phyloP scores from a whole-genome alignment of 1,139 yeast species.

The Arxiozyma bovina region DNA sequence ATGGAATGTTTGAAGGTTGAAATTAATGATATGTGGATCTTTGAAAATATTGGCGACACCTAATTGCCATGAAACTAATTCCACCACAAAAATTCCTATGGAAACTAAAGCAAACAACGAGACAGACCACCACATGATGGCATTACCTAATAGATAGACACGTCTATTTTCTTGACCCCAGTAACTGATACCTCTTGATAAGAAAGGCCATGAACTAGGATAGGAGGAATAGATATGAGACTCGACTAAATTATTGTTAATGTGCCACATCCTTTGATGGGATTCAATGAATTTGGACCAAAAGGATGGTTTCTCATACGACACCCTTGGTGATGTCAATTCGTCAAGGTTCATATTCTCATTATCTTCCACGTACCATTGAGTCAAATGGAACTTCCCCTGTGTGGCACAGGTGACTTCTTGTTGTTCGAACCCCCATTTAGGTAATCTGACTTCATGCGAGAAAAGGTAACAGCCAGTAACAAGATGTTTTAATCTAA shows the following conservation, averaged over 20 bases:
- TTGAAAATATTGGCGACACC: constrained; percentile 40
- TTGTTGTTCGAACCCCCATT: constrained; percentile 95
- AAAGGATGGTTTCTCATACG: constrained; percentile 58
- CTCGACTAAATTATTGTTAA: constrained; percentile 75
- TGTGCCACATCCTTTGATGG: constrained; percentile 84
- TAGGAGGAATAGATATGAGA: constrained; percentile 83
- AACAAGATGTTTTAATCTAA: constrained; percentile 83
- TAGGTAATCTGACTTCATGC: constrained; percentile 76
- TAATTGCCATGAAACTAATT: constrained; percentile 69
- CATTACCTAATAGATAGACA: constrained; percentile 84
- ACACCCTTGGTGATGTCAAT: constrained; percentile 42
- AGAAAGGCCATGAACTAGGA: constrained; percentile 84
- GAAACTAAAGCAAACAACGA: constrained; percentile 51
- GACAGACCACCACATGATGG: constrained; percentile 84
- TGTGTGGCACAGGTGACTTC: constrained; percentile 89
- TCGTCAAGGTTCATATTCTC: constrained; percentile 39
- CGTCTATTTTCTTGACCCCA: constrained; percentile 76
- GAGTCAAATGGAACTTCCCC: constrained; percentile 63
- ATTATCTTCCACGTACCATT: constrained; percentile 88
- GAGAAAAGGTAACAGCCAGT: constrained; percentile 86
- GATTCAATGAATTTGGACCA: constrained; percentile 66
- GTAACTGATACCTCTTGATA: constrained; percentile 88
- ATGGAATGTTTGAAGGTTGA: constrained; percentile 59
- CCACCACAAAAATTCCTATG: constrained; percentile 42
- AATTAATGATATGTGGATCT: constrained; percentile 54